phyloP scores from a whole-genome alignment of 2,329 filamentous ascomycete genomes.

The Alternaria triticimaculans region DNA sequence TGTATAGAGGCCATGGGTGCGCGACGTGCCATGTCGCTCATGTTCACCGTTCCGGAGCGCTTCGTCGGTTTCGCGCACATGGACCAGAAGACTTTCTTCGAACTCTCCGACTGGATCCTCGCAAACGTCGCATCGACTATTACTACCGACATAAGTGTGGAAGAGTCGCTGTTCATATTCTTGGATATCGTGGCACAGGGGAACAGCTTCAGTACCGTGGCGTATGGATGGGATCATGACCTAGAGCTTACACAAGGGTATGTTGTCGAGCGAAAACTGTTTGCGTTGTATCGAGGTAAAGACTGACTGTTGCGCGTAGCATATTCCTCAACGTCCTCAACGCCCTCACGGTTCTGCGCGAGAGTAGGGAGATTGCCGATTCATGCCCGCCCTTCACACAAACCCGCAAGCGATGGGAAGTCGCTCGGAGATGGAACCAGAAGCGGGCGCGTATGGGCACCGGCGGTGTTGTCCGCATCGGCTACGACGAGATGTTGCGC shows the following conservation, averaged over 20 bases:
- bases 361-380: conserved; percentile 39
- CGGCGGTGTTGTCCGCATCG: conserved; percentile 39
- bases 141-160: conserved; percentile 42
- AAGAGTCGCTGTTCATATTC: conserved; percentile 48
- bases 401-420: conserved; percentile 42
- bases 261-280: conserved; percentile 13
- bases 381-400: conserved; percentile 42
- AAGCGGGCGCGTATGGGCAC: conserved; percentile 37
- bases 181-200: conserved; percentile 48
- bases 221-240: conserved; percentile 46
- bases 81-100: conserved; percentile 48
- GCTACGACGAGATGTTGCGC: conserved; percentile 40
- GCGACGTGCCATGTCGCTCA: conserved; percentile 37
- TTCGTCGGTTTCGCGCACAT: conserved; percentile 49
- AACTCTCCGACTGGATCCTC: conserved; percentile 48
- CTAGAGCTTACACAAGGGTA: conserved; percentile 45
- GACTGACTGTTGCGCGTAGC: conserved; percentile 24
- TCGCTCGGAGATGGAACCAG: conserved; percentile 38
- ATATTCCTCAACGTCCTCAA: conserved; percentile 47
- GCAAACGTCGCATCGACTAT: conserved; percentile 41
- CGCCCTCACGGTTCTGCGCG: conserved; percentile 41
- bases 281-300: not conserved
- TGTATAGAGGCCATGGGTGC: conserved; percentile 34
- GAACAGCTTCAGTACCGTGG: conserved; percentile 42
- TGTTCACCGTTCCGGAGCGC: conserved; percentile 45